Evolutionary conservation across 345 rosid genomes (phyloP).

Genomic region (Eucalyptus victrix): DNA sequence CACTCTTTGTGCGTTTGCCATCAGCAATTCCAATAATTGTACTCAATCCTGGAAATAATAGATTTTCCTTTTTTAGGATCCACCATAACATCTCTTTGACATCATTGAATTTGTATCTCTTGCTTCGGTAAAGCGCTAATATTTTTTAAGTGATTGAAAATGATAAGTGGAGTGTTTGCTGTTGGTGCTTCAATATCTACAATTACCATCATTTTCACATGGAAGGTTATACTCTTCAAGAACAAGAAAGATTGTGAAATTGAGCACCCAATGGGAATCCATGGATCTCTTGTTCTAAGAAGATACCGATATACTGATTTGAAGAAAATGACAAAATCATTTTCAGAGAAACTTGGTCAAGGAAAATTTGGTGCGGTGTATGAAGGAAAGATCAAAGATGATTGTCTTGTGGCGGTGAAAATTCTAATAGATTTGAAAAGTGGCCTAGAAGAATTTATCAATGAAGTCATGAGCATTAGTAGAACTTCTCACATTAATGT

Average conservation of each 20-base stretch:
- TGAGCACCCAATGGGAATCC: neutral
- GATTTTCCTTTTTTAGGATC: neutral
- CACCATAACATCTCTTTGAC: neutral
- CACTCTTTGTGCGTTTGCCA: too few species aligned
- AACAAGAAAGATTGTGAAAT: neutral
- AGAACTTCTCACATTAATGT: conserved; percentile 32
- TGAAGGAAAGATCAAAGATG: conserved; percentile 11
- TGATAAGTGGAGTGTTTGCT: neutral
- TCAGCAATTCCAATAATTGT: too few species aligned
- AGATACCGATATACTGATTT: conserved; percentile 2
- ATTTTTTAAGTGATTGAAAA: neutral
- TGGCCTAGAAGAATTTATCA: conserved; percentile 11
- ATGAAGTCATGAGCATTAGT: conserved; percentile 27
- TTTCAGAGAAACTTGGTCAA: conserved; percentile 8
- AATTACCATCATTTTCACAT: neutral
- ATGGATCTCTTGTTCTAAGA: conserved; percentile 2
- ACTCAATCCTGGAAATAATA: neutral
- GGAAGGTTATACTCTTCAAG: neutral
- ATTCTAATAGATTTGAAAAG: conserved; percentile 9
- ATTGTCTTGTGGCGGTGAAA: conserved; percentile 16
- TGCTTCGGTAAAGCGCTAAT: too few species aligned
- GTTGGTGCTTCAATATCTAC: neutral
- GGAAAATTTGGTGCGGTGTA: conserved; percentile 12
- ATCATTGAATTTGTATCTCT: neutral
- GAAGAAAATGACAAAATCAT: conserved; percentile 19